Percentiles rank a stretch among this genome's conserved stretches.
phyloP scores from a whole-genome alignment of 345 rosid genomes.

The Raphanus raphanistrum region DNA sequence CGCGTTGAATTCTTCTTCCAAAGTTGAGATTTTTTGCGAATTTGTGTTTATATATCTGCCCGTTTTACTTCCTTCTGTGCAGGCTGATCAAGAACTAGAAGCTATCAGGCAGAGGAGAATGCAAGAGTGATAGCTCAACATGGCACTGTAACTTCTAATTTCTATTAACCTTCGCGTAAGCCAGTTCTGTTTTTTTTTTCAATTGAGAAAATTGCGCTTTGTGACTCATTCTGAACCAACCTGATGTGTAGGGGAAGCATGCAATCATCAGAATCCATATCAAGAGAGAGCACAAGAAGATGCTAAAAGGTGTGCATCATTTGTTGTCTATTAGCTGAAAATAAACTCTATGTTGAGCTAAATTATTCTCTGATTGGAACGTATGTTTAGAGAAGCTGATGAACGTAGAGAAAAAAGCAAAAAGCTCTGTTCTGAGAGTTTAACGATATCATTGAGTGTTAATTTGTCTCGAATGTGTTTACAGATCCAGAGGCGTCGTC shows the following conservation, averaged over 20 bases:
- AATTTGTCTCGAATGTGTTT: background rate
- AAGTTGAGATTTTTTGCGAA: background rate
- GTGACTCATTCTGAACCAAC: constrained; percentile 12
- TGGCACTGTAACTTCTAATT: constrained; percentile 50
- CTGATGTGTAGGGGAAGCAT: constrained; percentile 65
- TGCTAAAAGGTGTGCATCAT: constrained; percentile 19
- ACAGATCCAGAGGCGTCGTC: constrained; percentile 92
- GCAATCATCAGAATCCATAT: constrained; percentile 61
- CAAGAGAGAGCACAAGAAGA: constrained; percentile 60
- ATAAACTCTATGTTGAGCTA: background rate
- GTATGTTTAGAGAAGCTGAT: background rate
- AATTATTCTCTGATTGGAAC: background rate
- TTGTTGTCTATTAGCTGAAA: background rate
- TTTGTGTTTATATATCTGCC: background rate
- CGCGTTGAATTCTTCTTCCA: background rate
- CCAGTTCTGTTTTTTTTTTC: background rate
- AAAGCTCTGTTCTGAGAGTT: background rate
- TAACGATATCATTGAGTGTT: background rate
- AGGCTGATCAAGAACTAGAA: constrained; percentile 95
- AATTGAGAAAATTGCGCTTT: background rate
- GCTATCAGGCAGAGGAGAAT: constrained; percentile 40
- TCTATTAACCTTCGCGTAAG: background rate
- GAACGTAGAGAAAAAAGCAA: background rate
- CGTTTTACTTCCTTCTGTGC: constrained; percentile 18
- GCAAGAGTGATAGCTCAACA: constrained; percentile 35